Evolutionary conservation across 305 asterid genomes (phyloP).

Genomic region (Fraxinus paxiana): DNA sequence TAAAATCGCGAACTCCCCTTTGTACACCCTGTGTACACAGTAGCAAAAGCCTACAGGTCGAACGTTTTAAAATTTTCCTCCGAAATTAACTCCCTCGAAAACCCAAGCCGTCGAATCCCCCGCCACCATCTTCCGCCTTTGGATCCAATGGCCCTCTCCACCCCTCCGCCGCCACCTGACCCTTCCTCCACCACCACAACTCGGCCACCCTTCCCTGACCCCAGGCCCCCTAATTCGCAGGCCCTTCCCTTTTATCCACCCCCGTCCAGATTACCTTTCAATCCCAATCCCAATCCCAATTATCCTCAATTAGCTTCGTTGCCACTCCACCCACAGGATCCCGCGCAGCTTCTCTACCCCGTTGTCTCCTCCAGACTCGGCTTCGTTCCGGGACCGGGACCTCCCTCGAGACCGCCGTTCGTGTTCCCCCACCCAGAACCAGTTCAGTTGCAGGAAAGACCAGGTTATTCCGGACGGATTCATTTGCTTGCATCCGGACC

Average conservation of each 20-base stretch:
- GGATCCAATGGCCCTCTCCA: conserved; percentile 30
- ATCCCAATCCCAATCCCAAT: conserved; percentile 45
- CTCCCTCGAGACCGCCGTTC: conserved; percentile 41
- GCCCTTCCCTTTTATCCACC: conserved; percentile 34
- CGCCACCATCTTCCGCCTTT: conserved; percentile 29
- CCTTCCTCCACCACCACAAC: conserved; percentile 5
- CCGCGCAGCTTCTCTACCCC: conserved; percentile 51
- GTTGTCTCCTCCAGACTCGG: conserved; percentile 61
- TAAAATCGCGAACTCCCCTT: too few relatives aligned
- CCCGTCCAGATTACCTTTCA: conserved; percentile 44
- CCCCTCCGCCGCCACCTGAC: conserved; percentile 20
- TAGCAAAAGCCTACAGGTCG: too few relatives aligned
- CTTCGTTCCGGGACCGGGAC: conserved; percentile 38
- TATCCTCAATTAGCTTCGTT: conserved; percentile 48
- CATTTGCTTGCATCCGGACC: conserved; percentile 35
- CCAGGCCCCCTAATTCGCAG: conserved; percentile 47
- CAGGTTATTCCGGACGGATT: conserved; percentile 36
- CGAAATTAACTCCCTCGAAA: too few relatives aligned
- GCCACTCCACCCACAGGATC: conserved; percentile 41
- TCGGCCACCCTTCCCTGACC: conserved; percentile 41
- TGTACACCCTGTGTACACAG: too few relatives aligned
- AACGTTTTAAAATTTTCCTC: too few relatives aligned
- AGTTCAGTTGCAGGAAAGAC: conserved; percentile 30
- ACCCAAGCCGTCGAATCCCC: conserved; percentile 20
- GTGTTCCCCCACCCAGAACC: conserved; percentile 52